Evolutionary conservation across 2,329 filamentous ascomycete genomes (phyloP), one percentile per base, ranked within the genome.

Genomic region (Aspergillus latus): DNA sequence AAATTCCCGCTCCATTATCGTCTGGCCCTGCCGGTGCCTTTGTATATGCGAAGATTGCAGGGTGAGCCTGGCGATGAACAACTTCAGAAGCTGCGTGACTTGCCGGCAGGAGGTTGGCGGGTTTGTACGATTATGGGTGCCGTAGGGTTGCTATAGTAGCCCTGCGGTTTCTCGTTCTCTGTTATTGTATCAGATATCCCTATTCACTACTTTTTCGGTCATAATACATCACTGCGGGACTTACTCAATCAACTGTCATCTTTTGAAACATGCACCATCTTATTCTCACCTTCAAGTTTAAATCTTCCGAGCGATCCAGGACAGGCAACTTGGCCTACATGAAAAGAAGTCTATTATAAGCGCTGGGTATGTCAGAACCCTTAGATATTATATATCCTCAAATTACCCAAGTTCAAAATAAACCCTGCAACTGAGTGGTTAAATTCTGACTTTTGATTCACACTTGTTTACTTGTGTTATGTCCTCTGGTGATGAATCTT

Each of bases 1-100:
- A 53, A 83, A 84, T n/a, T 86, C 92, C 2, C 82, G 94, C 15
- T 95, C 90, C 6, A 89, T 97, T 59, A 89, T 99, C 53, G 88
- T 96, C 1, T 97, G 94, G 94, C 94, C 94, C 0, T 99, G 94
- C 71, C 89, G 94, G 2, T 99, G 94, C 70, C 81, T 99, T 56
- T 93, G 90, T 64, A 81, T 97, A 10, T 97, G 94, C 70, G 94
- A 99, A 72, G 94, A 97, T 64, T 97, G 94, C 70, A 83, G 94
- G 32, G 89, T 97, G 36, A 93, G 90, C 43, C 80, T 97, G 60
- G 94, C 94, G 3, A 92, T 96, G 86, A 95, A 97, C 72, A 97
- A 97, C 72, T 97, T 96, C 71, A 90, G 92, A 62, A 95, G 90
- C 69, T 99, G 94, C 70, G 92, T 97, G 39, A 97, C 93, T 67